Evolutionary conservation across 2,329 filamentous ascomycete species (phyloP).

Genomic region (Chaetothyriales sp.): DNA sequence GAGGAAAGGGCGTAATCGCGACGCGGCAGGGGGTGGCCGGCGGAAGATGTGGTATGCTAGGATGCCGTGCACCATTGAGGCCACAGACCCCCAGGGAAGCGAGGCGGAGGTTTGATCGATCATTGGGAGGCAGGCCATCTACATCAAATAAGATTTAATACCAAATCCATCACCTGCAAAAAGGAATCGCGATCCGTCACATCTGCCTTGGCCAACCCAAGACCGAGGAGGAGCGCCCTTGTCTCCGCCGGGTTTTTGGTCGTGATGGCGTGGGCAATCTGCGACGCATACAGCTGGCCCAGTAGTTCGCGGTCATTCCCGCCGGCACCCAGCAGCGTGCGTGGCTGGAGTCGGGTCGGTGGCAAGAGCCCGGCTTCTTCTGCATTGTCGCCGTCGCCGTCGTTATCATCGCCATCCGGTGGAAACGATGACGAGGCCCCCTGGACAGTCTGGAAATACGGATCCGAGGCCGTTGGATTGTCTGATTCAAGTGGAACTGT

Average conservation of each 20-base stretch:
- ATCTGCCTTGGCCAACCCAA: conserved; percentile 19
- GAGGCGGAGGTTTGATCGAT: neutral
- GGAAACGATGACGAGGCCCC: conserved; percentile 22
- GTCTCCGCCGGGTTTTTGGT: conserved; percentile 51
- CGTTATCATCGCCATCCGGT: neutral
- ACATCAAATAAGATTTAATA: conserved; percentile 14
- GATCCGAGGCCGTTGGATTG: conserved; percentile 37
- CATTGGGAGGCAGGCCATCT: no score
- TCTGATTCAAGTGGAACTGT: conserved; percentile 54
- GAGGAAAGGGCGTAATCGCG: conserved; percentile 12
- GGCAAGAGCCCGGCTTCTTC: conserved; percentile 51
- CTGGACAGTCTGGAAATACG: conserved; percentile 22
- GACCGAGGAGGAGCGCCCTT: conserved; percentile 39
- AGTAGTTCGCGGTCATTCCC: conserved; percentile 63
- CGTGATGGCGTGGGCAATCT: conserved; percentile 67
- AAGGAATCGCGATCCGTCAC: conserved; percentile 14
- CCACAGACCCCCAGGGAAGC: conserved; percentile 2
- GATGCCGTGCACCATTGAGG: conserved; percentile 20
- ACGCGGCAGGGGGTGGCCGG: conserved; percentile 7
- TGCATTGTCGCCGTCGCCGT: conserved; percentile 13
- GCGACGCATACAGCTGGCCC: conserved; percentile 76
- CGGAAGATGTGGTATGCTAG: conserved; percentile 23
- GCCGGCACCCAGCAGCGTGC: conserved; percentile 71
- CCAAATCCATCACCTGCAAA: conserved; percentile 14
- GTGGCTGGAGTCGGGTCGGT: conserved; percentile 67